Base-by-base conservation (phyloP, 2,329 filamentous ascomycete genomes). In the Fusarium oxysporum region DNA sequence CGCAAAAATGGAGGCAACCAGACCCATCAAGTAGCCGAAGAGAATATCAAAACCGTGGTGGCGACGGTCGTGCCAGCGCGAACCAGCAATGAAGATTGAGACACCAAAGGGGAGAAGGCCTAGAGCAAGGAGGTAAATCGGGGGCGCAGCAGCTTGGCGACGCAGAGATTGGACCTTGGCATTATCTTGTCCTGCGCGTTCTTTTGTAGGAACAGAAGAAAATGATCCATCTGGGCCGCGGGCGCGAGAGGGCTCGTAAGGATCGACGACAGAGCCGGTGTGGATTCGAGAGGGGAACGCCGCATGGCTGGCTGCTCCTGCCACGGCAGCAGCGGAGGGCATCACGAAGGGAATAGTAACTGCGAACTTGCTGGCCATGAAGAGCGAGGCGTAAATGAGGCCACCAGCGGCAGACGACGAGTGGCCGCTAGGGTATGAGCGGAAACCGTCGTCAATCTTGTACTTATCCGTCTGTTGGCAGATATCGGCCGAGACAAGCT, bases 31-130 rank as follows among this genome's bases (percentile, higher is more conserved):
- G 62, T 92, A 92, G n/a, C 96, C 96, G 71, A 93, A 94, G 5
- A 98, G 83, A 73, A 98, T 93, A 73, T 98, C 96, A 80, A 97
- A 96, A n/a, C 92, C 95, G 80, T 96, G 93, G 81, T 98, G 96
- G 43, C 93, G 91, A 83, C 92, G 97, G 81, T 98, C 92, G 67
- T 92, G 95, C 88, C 92, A 98, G 16, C 96, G 92, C 3, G 94
- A 96, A 33, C 91, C 90, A n/a, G 92, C 88, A 70, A 98, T 92
- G 83, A 95, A 97, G 71, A 95, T 88, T 9, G 95, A 92, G 3
- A 89, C 85, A 63, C 91, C 92, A 72, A 95, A 88, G 5, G 95
- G 95, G 3, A 93, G 82, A 23, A 94, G 84, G 5, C 90, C 87
- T 38, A 96, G 80, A 48, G 92, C 84, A 17, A 97, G 86, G 5